Base-by-base conservation (phyloP, 169 alveolate genomes). In the Besnoitia besnoiti region DNA sequence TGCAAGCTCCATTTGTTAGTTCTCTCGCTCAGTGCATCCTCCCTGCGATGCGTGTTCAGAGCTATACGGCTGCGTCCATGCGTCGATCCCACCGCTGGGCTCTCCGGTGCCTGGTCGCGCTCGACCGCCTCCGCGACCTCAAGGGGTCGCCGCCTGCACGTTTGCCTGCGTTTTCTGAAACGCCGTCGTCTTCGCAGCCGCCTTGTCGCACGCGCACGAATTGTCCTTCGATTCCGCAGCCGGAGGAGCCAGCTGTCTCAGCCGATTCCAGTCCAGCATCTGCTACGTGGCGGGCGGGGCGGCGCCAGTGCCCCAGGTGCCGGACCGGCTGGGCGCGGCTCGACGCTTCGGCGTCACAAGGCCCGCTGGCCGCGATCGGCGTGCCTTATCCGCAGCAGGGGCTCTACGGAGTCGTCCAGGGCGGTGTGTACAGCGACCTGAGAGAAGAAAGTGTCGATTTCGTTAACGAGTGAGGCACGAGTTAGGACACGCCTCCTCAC, bases 71-170 rank as follows among this genome's bases (percentile, higher is more conserved):
- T 12, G 85, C 35, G 44, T n/a, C 92, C 2, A 89, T 89, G 92
- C 46, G 62, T 4, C 62, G 92, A 14, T 89, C 92, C 50, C 85
- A 77, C 50, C 62, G 92, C n/a, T 89, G 92, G 92, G 92, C 40
- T 7, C 50, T 77, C 37, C 61, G 92, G 37, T 59, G 85, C 39
- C 88, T 89, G 37, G 30, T 10, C 33, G 85, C 51, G 5, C 47
- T 85, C 40, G 14, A 8, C n/a, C 46, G 35, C 49, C 79, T 49
- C 40, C 42, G 67, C 42, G 37, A 39, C 7, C 16, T 1, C 51
- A 2, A 39, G 73, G 42, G 46, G 3, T 39, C 27, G 30, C 82
- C n/a, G 46, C 82, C 82, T 7, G 19, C 82, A 8, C 47, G 12
- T 24, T 73, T 73, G 3, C 82, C 82, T 27, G 46, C 12, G 46